phyloP scores from a whole-genome alignment of 208 protist species.

The Lotmaria passim region DNA sequence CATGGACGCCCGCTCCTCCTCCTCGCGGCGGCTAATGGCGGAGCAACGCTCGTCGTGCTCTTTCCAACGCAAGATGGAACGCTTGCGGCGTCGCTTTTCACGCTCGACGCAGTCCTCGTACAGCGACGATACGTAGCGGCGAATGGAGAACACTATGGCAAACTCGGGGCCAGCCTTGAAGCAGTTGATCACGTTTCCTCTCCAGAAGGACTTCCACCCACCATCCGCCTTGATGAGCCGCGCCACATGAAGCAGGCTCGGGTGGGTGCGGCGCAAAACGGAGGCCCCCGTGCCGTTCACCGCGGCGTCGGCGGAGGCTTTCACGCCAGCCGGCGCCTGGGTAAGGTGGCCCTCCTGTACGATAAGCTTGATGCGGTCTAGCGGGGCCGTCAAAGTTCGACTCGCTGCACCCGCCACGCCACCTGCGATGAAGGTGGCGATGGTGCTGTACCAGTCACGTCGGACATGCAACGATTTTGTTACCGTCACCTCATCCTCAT shows the following conservation, averaged over 20 bases:
- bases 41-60: constrained; percentile 33
- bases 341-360: constrained; percentile 91
- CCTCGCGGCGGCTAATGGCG: constrained; percentile 39
- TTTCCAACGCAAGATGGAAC: constrained; percentile 16
- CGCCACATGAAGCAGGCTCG: constrained; percentile 69
- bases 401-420: constrained; percentile 84
- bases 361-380: constrained; percentile 93
- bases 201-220: constrained; percentile 83
- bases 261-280: constrained; percentile 35
- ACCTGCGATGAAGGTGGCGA: constrained; percentile 83
- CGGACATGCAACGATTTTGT: constrained; percentile 47
- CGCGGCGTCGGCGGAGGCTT: neutral
- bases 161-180: constrained; percentile 92
- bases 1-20: constrained; percentile 49
- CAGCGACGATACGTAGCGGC: constrained; percentile 74
- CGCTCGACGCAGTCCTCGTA: constrained; percentile 83
- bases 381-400: constrained; percentile 86
- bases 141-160: constrained; percentile 89
- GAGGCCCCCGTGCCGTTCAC: neutral
- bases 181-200: constrained; percentile 91
- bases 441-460: constrained; percentile 80
- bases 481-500: constrained; percentile 25
- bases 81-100: constrained; percentile 46
- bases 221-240: constrained; percentile 81
- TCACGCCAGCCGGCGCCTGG: neutral